Conservation (phyloP, 129 eudicot genomes). For the Apium graveolens region DNA sequence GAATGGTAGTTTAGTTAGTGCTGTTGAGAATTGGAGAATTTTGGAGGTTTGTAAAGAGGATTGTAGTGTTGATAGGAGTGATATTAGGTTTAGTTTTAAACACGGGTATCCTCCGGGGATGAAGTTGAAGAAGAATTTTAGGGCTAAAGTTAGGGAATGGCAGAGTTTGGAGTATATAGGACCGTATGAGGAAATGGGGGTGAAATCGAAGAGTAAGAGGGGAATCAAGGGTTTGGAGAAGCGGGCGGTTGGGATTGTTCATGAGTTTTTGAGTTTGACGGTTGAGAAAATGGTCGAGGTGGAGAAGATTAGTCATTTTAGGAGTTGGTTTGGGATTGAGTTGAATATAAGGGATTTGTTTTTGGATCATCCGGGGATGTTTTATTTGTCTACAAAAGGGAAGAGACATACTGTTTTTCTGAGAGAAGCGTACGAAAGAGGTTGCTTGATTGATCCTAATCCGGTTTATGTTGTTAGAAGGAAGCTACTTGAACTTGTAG, state of each 20-base stretch:
- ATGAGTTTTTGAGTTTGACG: slow-evolving; percentile 89
- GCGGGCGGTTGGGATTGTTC: slow-evolving; percentile 84
- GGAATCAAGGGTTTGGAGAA: slow-evolving; percentile 61
- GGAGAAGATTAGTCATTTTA: slow-evolving; percentile 91
- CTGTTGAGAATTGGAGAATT: slow-evolving; percentile 81
- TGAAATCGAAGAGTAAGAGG: slow-evolving; percentile 32
- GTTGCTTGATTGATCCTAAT: slow-evolving; percentile 67
- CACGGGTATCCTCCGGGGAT: slow-evolving; percentile 81
- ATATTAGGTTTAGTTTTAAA: slow-evolving; percentile 57
- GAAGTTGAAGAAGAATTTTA: slow-evolving; percentile 56
- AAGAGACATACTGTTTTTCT: slow-evolving; percentile 77
- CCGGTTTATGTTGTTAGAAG: slow-evolving; percentile 62
- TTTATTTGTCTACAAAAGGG: slow-evolving; percentile 88
- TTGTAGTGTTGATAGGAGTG: slow-evolving; percentile 50
- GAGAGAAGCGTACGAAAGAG: slow-evolving; percentile 87
- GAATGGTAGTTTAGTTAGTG: slow-evolving; percentile 30
- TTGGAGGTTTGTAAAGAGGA: slow-evolving; percentile 77
- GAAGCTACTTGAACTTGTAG: slow-evolving; percentile 77
- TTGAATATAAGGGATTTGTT: slow-evolving; percentile 84
- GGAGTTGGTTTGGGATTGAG: slow-evolving; percentile 89
- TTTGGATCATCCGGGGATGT: slow-evolving; percentile 92
- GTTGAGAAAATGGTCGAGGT: slow-evolving; percentile 95
- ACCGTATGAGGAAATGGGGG: slow-evolving; percentile 69
- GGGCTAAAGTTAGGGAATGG: slow-evolving; percentile 85
- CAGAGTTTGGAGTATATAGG: slow-evolving; percentile 59